phyloP scores from a whole-genome alignment of 805 yeast genomes.

The Saccharomycopsis synnaedendra region DNA sequence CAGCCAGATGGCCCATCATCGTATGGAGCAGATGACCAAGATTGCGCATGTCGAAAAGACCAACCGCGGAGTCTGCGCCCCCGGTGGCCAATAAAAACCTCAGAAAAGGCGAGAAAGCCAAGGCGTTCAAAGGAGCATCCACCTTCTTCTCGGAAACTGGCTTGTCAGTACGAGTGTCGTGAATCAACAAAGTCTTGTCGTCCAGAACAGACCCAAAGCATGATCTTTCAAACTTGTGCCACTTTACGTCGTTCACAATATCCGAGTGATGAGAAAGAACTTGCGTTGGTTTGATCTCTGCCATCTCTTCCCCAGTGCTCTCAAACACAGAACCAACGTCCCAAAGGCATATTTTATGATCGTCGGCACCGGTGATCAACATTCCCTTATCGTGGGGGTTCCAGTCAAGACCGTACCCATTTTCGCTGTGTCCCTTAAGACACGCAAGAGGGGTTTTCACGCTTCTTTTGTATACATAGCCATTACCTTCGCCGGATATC shows the following conservation, averaged over 20 bases:
- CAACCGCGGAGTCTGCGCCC: slow-evolving; percentile 54
- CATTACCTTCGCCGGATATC: slow-evolving; percentile 55
- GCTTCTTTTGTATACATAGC: slow-evolving; percentile 34
- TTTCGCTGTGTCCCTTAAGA: slow-evolving; percentile 44
- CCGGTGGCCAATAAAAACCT: slow-evolving; percentile 55
- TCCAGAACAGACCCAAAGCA: slow-evolving; percentile 67
- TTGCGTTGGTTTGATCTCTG: slow-evolving; percentile 19
- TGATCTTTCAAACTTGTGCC: slow-evolving; percentile 44
- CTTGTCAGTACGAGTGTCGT: slow-evolving; percentile 35
- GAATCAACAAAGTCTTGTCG: slow-evolving; percentile 43
- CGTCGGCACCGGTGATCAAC: slow-evolving; percentile 56
- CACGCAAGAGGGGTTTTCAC: slow-evolving; percentile 20
- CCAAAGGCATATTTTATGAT: slow-evolving; percentile 50
- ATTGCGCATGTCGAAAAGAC: slow-evolving; percentile 52
- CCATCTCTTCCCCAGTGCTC: slow-evolving; percentile 2
- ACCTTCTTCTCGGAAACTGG: slow-evolving; percentile 22
- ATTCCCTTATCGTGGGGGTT: slow-evolving; percentile 36
- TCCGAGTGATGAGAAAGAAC: slow-evolving; percentile 34
- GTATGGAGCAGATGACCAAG: slow-evolving; percentile 42
- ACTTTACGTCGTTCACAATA: slow-evolving; percentile 67
- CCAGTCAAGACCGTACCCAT: slow-evolving; percentile 73
- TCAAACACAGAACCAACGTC: slow-evolving; percentile 25
- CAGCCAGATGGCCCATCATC: slow-evolving; percentile 70
- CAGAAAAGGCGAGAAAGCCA: slow-evolving; percentile 57
- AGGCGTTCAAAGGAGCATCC: slow-evolving; percentile 28